Evolutionary conservation across 169 alveolate genomes (phyloP).

Genomic region (Theileria orientalis): DNA sequence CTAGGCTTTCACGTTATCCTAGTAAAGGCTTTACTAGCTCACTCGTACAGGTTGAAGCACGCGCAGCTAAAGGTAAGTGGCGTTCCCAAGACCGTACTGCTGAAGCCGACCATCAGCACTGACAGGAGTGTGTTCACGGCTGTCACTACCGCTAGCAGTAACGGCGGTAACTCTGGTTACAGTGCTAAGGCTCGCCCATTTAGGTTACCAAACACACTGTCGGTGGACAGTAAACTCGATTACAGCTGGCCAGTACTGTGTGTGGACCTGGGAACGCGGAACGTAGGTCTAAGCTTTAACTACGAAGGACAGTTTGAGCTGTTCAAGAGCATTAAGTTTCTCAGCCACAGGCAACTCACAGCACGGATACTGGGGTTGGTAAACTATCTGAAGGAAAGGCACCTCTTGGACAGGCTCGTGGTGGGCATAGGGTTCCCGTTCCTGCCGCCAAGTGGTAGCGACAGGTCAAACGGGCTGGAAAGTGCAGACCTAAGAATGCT

Average conservation of each 20-base stretch:
- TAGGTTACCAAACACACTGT: constrained; percentile 10
- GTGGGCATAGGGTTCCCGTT: neutral
- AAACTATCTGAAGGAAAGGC: neutral
- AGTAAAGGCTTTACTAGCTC: neutral
- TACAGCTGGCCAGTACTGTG: constrained; percentile 14
- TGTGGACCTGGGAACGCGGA: constrained; percentile 29
- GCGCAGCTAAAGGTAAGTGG: too few relatives aligned
- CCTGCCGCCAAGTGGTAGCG: too few relatives aligned
- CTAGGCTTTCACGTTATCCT: neutral
- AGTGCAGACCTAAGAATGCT: too few relatives aligned
- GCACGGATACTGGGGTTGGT: neutral
- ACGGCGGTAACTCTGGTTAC: neutral
- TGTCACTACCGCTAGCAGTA: neutral
- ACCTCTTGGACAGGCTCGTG: neutral
- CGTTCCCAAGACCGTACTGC: too few relatives aligned
- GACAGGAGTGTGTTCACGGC: too few relatives aligned
- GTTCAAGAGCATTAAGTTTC: neutral
- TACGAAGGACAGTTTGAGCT: constrained; percentile 15
- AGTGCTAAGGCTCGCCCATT: neutral
- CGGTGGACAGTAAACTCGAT: neutral
- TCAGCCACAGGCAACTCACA: neutral
- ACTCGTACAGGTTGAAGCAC: neutral
- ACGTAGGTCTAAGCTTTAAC: constrained; percentile 24
- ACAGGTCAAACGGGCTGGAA: too few relatives aligned
- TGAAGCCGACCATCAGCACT: too few relatives aligned